Evolutionary conservation across 257 asterid genomes (phyloP), one percentile per base, ranked within the genome.

Genomic region (Nicotiana noctiflora): DNA sequence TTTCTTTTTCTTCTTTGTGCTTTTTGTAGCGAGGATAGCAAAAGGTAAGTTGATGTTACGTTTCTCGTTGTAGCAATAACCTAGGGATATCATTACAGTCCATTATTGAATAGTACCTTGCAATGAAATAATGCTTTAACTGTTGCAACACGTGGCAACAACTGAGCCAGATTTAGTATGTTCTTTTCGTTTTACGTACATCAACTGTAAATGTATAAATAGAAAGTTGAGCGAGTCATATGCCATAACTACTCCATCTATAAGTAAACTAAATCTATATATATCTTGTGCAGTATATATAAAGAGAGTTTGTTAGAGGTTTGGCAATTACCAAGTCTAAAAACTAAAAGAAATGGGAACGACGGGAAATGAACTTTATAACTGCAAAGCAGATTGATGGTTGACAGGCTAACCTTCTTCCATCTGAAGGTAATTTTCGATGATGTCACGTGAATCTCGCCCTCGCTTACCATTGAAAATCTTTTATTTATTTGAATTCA

Each of bases 181-280:
- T 6, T 21, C 3, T 59, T 59, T 19, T 61, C 12, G 7, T 23
- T 23, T 23, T 61, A 23, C 34, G 34, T 31, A 31, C 18, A 61
- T 4, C 0, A 61, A 21, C 32, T 23, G 18, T 61, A 21, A 23
- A 9, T 19, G 4, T 60, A 14, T 10, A 19, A 9, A 60, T 72
- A 46, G 78, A 72, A 23, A 72, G 78, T 46, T 72, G 78, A 46
- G 25, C 23, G 59, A 72, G 60, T 72, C 78, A 72, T 44, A 72
- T 23, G 40, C 1, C 8, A 72, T 72, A 23, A 46, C 40, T 72
- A 14, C 60, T 46, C 40, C 23, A 72, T 12, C 4, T 46, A 46
- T 72, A 44, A 72, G 60, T 0, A 0, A 67, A 72, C 19, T 21
- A 21, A 44, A 72, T 17, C 13, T 72, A 46, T 29, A 37, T 40